Percentiles rank a stretch among this genome's conserved stretches.
These are phyloP conservation scores for Solanum verrucosum DNA, from an alignment of 257 asterid genomes.

Conservation along the genomic window DNA sequence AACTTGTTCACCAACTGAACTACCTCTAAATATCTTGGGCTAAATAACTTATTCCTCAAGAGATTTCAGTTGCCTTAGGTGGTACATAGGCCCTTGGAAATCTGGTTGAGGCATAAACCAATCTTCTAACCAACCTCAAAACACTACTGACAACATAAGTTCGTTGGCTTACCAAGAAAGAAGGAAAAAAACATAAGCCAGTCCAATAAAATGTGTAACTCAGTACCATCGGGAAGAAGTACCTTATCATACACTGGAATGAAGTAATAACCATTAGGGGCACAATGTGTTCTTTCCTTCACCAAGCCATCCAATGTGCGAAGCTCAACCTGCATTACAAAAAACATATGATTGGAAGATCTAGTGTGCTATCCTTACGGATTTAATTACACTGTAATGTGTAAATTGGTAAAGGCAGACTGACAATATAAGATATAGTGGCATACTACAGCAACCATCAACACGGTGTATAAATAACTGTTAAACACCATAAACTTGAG, in stretches of 20 bases:
- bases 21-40: background rate
- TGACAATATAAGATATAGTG: background rate
- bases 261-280: slow-evolving; percentile 98
- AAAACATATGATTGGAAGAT: background rate
- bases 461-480: background rate
- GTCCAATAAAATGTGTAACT: background rate
- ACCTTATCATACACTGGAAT: slow-evolving; percentile 98
- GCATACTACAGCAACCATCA: background rate
- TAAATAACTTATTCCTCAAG: background rate
- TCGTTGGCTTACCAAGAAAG: background rate
- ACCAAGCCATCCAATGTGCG: slow-evolving; percentile 90
- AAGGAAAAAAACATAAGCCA: background rate
- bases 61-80: background rate
- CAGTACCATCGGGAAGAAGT: background rate
- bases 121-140: background rate
- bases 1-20: background rate
- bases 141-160: background rate
- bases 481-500: background rate
- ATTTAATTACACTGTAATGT: background rate
- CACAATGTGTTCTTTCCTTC: slow-evolving; percentile 89
- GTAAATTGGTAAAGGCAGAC: background rate
- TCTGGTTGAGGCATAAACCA: background rate
- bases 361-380: background rate
- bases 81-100: background rate
- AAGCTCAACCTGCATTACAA: slow-evolving; percentile 62